A percentile compares a stretch with the other conserved stretches of the same genome.
phyloP scores from a whole-genome alignment of 495 filamentous ascomycete genomes.

The Saxophila tyrrhenica region DNA sequence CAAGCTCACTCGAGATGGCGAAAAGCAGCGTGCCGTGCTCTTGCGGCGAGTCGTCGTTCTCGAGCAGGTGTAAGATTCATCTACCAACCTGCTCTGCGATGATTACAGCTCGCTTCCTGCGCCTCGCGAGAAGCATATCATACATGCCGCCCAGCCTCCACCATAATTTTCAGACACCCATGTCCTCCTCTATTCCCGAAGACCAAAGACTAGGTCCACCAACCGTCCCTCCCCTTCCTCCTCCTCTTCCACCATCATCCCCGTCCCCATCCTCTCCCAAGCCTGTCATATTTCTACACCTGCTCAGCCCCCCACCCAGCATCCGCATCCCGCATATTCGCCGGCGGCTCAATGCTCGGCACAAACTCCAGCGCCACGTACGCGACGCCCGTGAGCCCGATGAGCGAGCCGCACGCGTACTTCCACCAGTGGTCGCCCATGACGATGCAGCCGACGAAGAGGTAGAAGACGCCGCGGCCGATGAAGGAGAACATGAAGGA shows the following conservation, averaged over 20 bases:
- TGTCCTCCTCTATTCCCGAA: too few relatives aligned
- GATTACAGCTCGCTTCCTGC: too few relatives aligned
- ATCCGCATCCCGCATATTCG: slow-evolving; percentile 92
- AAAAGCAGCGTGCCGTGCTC: too few relatives aligned
- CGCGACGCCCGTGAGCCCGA: slow-evolving; percentile 29
- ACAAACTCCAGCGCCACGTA: slow-evolving; percentile 75
- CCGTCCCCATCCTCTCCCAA: not conserved
- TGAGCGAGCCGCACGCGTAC: slow-evolving; percentile 24
- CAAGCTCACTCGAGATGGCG: too few relatives aligned
- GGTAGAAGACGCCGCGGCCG: slow-evolving; percentile 92
- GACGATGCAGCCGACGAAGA: slow-evolving; percentile 82
- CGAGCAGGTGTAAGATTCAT: too few relatives aligned
- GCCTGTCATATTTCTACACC: slow-evolving; percentile 53
- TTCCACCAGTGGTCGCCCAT: slow-evolving; percentile 45
- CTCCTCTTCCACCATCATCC: not conserved
- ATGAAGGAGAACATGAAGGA: slow-evolving; percentile 97
- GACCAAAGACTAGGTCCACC: too few relatives aligned
- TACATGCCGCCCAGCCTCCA: not conserved
- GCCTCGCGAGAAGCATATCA: not conserved
- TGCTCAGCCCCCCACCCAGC: slow-evolving; percentile 87
- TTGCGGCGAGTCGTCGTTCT: too few relatives aligned
- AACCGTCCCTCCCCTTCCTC: too few relatives aligned
- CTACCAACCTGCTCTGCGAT: not conserved
- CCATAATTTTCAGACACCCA: too few relatives aligned
- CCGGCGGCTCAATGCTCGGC: slow-evolving; percentile 90